Evolutionary conservation across 2,329 filamentous ascomycete species (phyloP), one percentile per base, ranked within the genome.

Genomic region (Cladorrhinum sp.): DNA sequence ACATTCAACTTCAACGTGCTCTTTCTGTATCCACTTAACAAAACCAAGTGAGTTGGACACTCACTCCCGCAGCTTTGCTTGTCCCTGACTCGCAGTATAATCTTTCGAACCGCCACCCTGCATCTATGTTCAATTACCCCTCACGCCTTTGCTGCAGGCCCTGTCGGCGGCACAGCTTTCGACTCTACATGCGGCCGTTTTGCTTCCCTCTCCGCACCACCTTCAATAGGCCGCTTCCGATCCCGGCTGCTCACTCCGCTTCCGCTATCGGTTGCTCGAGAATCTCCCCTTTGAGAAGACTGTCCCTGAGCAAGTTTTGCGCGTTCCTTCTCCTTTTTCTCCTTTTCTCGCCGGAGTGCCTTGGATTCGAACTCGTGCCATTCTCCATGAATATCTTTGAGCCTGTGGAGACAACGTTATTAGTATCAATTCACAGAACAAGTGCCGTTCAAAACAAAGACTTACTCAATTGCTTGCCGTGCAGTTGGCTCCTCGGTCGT

Each of bases 291-390:
- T 10, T 45, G 41, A 8, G n/a, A 45, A 45, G 41, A 29, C 24
- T 56, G 36, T 9, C 36, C 18, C 16, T 56, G 24, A 23, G 23
- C 41, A 16, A 41, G 24, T 50, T 65, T 50, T 16, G 27, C 48
- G 10, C 48, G 45, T 20, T 57, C 3, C 78, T 76, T 7, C 80
- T 81, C 57, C 85, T 79, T 81, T 58, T 85, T 85, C 73, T 95
- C 91, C 68, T 92, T 93, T 74, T 97, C 93, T 67, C 95, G 95
- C 29, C 95, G 84, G 24, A 96, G 81, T 16, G 92, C 93, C 77
- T 99, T 99, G 59, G 92, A 96, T 77, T 99, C 95, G 70, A 98
- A 96, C 73, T 99, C 95, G 72, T 99, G 95, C 95, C 95, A 99
- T 69, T 99, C 95, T 22, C 95, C 95, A 68, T 95, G 86, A 27